Evolutionary conservation across 805 yeast genomes (phyloP), one percentile per base, ranked within the genome.

Genomic region (Deakozyma indianensis): DNA sequence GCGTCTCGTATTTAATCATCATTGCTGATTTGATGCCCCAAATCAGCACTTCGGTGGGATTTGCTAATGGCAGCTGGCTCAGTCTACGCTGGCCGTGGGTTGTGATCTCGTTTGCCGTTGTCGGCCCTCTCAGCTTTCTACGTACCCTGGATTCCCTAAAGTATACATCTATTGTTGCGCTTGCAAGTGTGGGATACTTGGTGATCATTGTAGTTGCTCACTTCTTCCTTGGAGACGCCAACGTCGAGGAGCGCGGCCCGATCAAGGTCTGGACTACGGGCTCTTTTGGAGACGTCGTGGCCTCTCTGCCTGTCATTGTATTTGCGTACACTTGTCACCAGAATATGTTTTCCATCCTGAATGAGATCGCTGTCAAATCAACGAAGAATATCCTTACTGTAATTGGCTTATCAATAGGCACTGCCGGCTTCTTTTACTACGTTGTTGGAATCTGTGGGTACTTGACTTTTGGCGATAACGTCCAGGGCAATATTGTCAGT

Each of bases 241-340:
- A 78, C 16, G 63, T 70, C 1, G 62, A 54, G 53, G 50, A 66
- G 14, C 68, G 67, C 45, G 88, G 87, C 0, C 65, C 65, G 0
- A 60, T 83, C 44, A 56, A 73, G 47, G 46, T 69, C 52, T 49
- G 76, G 49, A 57, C 60, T 25, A 85, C 86, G 1, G 54, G 58
- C 22, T 61, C 71, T 3, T 5, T 56, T 5, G 35, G 53, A 5
- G 58, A 69, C 15, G 65, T 77, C n/a, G 69, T 88, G 18, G 71
- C 82, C 22, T 77, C 92, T 9, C 77, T 88, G 59, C 94, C 96
- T n/a, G 83, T 88, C 51, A 79, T 87, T 53, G 90, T 90, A 14
- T 88, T 90, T 68, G 95, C 96, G 0, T 90, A 78, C 63, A 90
- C 97, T 0, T 92, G 96, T 56, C 96, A 90, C 58, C 96, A 90